Conservation (phyloP, 179 eudicot species). For the Beta lomatogona region DNA sequence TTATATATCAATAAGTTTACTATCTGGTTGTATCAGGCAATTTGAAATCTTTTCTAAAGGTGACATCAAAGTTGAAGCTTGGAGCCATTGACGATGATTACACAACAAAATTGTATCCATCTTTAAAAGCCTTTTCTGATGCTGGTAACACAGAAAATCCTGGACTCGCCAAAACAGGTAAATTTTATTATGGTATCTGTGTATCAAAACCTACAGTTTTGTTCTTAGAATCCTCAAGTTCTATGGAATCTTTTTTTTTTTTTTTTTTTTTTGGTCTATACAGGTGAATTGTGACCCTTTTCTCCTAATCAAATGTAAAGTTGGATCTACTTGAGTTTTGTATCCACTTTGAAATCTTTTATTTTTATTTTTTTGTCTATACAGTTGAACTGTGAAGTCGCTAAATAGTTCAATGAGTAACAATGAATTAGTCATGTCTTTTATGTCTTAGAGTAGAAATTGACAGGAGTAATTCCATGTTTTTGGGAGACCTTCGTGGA, state of each 20-base stretch:
- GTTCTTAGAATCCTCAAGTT: not conserved
- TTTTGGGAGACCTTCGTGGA: too few species aligned
- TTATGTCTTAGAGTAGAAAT: not conserved
- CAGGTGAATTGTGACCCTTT: not conserved
- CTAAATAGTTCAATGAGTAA: not conserved
- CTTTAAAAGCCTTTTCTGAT: conserved; percentile 41
- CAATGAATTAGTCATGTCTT: not conserved
- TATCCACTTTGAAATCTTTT: not conserved
- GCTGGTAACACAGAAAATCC: conserved; percentile 47
- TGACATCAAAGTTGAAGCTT: conserved; percentile 81
- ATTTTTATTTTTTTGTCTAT: not conserved
- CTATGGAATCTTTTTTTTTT: not conserved
- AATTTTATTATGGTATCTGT: conserved; percentile 1
- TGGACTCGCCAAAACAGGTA: conserved; percentile 66
- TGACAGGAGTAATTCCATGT: too few species aligned
- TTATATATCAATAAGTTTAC: conserved; percentile 4
- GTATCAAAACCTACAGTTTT: not conserved
- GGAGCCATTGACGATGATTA: conserved; percentile 61
- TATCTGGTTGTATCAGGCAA: conserved; percentile 51
- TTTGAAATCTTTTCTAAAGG: conserved; percentile 66
- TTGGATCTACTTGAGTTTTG: not conserved
- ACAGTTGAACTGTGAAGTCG: not conserved
- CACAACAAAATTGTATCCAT: conserved; percentile 47
- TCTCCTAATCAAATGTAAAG: not conserved
- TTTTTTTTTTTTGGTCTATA: not conserved